Conservation (phyloP, 164 flowering plant species). For the Berberis vulgaris region DNA sequence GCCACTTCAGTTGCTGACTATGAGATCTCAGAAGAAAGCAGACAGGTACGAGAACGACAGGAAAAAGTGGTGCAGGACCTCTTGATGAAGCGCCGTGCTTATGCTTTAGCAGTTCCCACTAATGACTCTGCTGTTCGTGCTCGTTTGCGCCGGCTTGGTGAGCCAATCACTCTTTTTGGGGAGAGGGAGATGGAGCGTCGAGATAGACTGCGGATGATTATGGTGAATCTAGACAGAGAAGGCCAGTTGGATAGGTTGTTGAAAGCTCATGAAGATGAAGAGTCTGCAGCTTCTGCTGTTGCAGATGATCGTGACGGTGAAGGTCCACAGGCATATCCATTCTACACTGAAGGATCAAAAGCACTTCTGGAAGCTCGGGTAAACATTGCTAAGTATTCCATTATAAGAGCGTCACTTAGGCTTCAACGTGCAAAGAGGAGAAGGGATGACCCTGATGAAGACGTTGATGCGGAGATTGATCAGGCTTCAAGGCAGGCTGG, state of each 20-base stretch:
- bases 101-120: constrained; percentile 93
- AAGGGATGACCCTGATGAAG: constrained; percentile 93
- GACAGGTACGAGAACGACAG: constrained; percentile 57
- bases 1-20: constrained; percentile 31
- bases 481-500: constrained; percentile 59
- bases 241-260: constrained; percentile 87
- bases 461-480: constrained; percentile 73
- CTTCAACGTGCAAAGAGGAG: constrained; percentile 64
- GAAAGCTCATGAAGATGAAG: constrained; percentile 93
- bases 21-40: constrained; percentile 85
- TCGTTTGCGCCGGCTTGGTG: constrained; percentile 84
- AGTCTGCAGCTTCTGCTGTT: constrained; percentile 42
- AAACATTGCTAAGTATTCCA: constrained; percentile 64
- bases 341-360: constrained; percentile 79
- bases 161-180: constrained; percentile 88
- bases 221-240: constrained; percentile 77
- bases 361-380: constrained; percentile 62
- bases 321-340: constrained; percentile 59
- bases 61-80: constrained; percentile 80
- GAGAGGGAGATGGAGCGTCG: constrained; percentile 97
- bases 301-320: constrained; percentile 54
- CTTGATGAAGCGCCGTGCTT: constrained; percentile 76
- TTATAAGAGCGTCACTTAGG: constrained; percentile 54
- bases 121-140: constrained; percentile 85
- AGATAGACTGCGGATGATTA: constrained; percentile 65